Conservation (phyloP, 768 basidiomycete species). For the Termitomyces sp. region DNA sequence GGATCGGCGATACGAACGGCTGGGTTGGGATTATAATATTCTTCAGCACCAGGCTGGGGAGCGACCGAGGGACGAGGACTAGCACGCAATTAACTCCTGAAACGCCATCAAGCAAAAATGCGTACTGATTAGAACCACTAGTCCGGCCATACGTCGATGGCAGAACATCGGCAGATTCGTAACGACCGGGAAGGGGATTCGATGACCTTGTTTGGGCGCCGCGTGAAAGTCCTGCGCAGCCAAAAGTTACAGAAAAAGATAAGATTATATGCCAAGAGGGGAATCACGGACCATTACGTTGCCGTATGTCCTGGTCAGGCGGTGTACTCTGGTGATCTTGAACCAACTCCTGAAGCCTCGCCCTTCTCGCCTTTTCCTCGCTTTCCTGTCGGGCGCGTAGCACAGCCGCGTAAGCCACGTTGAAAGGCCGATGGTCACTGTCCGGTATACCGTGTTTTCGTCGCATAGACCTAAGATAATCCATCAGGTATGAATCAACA, state of each 20-base stretch:
- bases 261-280: constrained; percentile 18
- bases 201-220: constrained; percentile 14
- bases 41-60: constrained; percentile 26
- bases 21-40: constrained; percentile 34
- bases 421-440: constrained; percentile 77
- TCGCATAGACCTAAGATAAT: constrained; percentile 55
- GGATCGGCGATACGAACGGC: constrained; percentile 16
- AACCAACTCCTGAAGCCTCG: constrained; percentile 29
- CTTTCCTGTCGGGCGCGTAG: constrained; percentile 52
- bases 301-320: constrained; percentile 39
- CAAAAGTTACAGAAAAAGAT: constrained; percentile 12
- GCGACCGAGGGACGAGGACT: constrained; percentile 1
- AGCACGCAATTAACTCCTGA: neutral
- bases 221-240: constrained; percentile 21
- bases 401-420: constrained; percentile 81
- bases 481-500: constrained; percentile 13
- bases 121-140: constrained; percentile 10
- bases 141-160: constrained; percentile 11
- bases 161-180: constrained; percentile 15
- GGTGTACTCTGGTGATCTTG: constrained; percentile 32
- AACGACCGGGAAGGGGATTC: constrained; percentile 21
- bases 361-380: constrained; percentile 28
- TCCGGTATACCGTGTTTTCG: constrained; percentile 83
- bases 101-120: neutral
- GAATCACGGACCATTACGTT: constrained; percentile 39